phyloP scores from a whole-genome alignment of 2,329 filamentous ascomycete species.

The Fusarium tupiense region DNA sequence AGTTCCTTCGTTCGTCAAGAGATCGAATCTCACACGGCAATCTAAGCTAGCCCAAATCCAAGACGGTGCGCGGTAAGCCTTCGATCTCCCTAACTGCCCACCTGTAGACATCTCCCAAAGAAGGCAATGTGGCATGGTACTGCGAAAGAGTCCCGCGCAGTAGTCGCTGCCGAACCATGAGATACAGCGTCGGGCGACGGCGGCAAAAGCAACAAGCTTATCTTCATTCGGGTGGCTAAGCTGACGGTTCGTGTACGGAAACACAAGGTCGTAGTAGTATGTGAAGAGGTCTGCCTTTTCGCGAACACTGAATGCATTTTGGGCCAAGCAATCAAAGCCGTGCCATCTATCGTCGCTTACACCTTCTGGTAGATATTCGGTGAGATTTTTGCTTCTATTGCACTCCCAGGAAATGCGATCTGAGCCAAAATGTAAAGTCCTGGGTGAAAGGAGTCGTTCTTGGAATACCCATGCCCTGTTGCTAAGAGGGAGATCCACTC shows the following conservation, averaged over 20 bases:
- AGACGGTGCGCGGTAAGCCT: background rate
- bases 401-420: background rate
- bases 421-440: background rate
- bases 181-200: background rate
- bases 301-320: background rate
- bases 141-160: background rate
- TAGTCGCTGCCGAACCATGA: background rate
- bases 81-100: background rate
- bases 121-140: background rate
- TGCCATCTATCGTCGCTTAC: too few relatives aligned
- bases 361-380: background rate
- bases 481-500: background rate
- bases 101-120: background rate
- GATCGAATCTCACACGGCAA: background rate
- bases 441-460: background rate
- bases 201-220: background rate
- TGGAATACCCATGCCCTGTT: background rate
- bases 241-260: background rate
- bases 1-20: background rate
- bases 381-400: background rate
- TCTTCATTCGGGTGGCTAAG: background rate
- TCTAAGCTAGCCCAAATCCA: constrained; percentile 2
- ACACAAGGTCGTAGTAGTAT: background rate
- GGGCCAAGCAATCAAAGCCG: background rate
- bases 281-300: background rate